phyloP scores from a whole-genome alignment of 805 yeast genomes.

The Candida ficus region DNA sequence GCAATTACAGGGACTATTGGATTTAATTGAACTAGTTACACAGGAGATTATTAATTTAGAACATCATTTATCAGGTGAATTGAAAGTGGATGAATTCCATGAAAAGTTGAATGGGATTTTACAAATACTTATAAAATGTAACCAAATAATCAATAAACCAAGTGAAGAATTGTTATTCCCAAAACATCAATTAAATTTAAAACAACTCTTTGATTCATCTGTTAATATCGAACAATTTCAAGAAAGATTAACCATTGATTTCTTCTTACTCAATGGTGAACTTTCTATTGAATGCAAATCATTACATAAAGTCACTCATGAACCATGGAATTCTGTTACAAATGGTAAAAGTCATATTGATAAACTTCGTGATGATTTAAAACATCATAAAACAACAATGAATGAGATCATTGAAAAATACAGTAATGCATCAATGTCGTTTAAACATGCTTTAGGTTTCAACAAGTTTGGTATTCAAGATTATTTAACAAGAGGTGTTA shows the following conservation, averaged over 20 bases:
- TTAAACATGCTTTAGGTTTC: slow-evolving; percentile 29
- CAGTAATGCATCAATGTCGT: slow-evolving; percentile 30
- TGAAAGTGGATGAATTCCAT: slow-evolving; percentile 8
- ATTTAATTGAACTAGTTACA: slow-evolving; percentile 25
- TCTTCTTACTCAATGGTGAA: slow-evolving; percentile 58
- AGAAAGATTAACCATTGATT: slow-evolving; percentile 45
- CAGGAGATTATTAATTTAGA: slow-evolving; percentile 28
- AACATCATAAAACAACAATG: slow-evolving; percentile 34
- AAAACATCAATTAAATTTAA: slow-evolving; percentile 35
- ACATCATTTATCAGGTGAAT: slow-evolving; percentile 23
- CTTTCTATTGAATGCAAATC: slow-evolving; percentile 54
- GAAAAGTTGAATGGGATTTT: slow-evolving; percentile 18
- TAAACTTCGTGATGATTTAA: slow-evolving; percentile 49
- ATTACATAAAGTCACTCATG: slow-evolving; percentile 42
- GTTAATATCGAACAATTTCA: slow-evolving; percentile 26
- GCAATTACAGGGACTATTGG: slow-evolving; percentile 36
- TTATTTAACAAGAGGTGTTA: slow-evolving; percentile 57
- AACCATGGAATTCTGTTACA: slow-evolving; percentile 53
- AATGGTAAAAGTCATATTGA: slow-evolving; percentile 53
- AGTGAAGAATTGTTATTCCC: slow-evolving; percentile 57
- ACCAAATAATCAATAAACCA: slow-evolving; percentile 42
- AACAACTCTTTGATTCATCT: slow-evolving; percentile 34
- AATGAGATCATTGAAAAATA: slow-evolving; percentile 32
- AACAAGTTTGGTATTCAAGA: slow-evolving; percentile 37
- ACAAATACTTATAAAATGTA: slow-evolving; percentile 27